These are phyloP conservation scores for Candida easanensis DNA, from an alignment of 805 yeast species.

Conservation along the genomic window DNA sequence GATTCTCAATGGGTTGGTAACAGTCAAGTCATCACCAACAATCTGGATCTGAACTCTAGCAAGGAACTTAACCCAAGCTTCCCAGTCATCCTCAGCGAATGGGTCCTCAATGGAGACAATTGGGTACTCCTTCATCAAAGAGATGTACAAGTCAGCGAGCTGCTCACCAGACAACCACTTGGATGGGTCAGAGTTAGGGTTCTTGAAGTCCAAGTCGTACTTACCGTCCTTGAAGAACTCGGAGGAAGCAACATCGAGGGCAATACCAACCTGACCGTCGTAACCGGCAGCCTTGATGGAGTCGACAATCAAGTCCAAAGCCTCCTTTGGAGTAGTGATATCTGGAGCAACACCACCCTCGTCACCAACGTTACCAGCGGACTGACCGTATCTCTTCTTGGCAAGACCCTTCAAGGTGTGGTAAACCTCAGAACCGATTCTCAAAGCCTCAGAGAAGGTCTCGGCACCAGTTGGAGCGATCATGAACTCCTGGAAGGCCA, in stretches of 20 bases:
- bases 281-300: slow-evolving; percentile 95
- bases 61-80: slow-evolving; percentile 91
- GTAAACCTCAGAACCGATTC: slow-evolving; percentile 98
- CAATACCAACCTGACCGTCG: slow-evolving; percentile 88
- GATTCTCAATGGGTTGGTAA: slow-evolving; percentile 95
- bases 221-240: slow-evolving; percentile 96
- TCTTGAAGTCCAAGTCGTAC: slow-evolving; percentile 98
- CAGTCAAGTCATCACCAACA: slow-evolving; percentile 98
- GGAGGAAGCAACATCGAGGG: slow-evolving; percentile 94
- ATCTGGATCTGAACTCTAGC: slow-evolving; percentile 75
- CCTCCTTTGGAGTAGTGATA: slow-evolving; percentile 93
- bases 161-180: slow-evolving; percentile 89
- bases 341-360: slow-evolving; percentile 99
- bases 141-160: slow-evolving; percentile 80
- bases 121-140: slow-evolving; percentile 87
- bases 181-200: slow-evolving; percentile 86
- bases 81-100: slow-evolving; percentile 99
- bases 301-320: slow-evolving; percentile 86
- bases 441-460: slow-evolving; percentile 90
- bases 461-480: slow-evolving; percentile 93
- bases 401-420: slow-evolving; percentile 91
- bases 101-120: slow-evolving; percentile 98
- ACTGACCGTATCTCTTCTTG: slow-evolving; percentile 93
- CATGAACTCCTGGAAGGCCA: slow-evolving; percentile 99
- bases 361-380: slow-evolving; percentile 99